A percentile compares a stretch with the other conserved stretches of the same genome.
Conservation (phyloP, 1,284 basidiomycete genomes). For the Xanthoconium separans region DNA sequence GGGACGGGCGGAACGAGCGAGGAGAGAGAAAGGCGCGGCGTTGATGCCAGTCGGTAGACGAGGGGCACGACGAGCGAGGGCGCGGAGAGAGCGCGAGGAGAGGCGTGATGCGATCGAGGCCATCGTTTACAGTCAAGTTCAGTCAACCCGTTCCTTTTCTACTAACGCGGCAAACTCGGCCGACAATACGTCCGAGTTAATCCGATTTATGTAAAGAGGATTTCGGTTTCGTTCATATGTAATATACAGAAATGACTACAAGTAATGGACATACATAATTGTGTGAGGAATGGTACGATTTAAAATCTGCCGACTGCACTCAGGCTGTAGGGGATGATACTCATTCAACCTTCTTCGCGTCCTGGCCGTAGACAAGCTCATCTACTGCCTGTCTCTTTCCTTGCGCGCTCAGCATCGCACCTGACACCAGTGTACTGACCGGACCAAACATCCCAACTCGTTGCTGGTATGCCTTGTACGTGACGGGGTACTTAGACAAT, state of each 20-base stretch:
- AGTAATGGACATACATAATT: too few relatives aligned
- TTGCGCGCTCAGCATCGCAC: constrained; percentile 33
- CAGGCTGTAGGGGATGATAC: too few relatives aligned
- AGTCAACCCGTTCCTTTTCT: constrained; percentile 13
- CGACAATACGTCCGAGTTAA: constrained; percentile 9
- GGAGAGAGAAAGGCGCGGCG: constrained; percentile 72
- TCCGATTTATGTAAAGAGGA: constrained; percentile 15
- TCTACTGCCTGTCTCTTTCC: constrained; percentile 40
- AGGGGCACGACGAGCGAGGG: constrained; percentile 21
- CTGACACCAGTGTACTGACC: constrained; percentile 47
- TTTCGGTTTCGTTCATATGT: too few relatives aligned
- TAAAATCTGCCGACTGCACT: too few relatives aligned
- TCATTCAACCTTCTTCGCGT: constrained; percentile 16
- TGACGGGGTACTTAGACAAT: constrained; percentile 68
- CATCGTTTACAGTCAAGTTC: constrained; percentile 12
- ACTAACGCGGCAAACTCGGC: constrained; percentile 8
- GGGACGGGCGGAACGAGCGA: constrained; percentile 53
- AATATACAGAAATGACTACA: too few relatives aligned
- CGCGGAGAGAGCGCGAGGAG: constrained; percentile 23
- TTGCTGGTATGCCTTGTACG: constrained; percentile 70
- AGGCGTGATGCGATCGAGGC: constrained; percentile 23
- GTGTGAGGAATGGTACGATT: too few relatives aligned
- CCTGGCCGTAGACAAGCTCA: constrained; percentile 42
- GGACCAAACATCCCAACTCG: constrained; percentile 85
- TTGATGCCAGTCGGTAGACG: constrained; percentile 31